Evolutionary conservation across 2,329 filamentous ascomycete genomes (phyloP).

Genomic region (Rhinocladiella similis): DNA sequence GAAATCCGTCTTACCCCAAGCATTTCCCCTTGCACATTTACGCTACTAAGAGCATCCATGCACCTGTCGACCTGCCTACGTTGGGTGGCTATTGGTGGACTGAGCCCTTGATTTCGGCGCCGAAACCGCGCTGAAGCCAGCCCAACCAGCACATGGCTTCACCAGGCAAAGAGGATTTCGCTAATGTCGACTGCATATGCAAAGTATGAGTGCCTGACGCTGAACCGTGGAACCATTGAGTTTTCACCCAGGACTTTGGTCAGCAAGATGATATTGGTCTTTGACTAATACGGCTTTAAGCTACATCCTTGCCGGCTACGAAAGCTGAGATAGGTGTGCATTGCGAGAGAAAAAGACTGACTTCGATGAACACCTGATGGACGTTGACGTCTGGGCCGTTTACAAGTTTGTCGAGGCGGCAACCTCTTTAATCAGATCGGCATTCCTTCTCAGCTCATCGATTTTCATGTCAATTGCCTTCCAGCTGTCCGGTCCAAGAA

Average conservation of each 20-base stretch:
- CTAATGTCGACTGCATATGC: neutral
- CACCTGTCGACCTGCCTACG: neutral
- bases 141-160: neutral
- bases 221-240: neutral
- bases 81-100: neutral
- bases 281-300: too few species aligned
- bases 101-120: neutral
- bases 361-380: too few species aligned
- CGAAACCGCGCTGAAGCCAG: neutral
- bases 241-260: neutral
- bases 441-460: constrained; percentile 16
- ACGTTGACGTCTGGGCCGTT: neutral
- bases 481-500: constrained; percentile 40
- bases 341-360: too few species aligned
- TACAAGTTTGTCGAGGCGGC: constrained; percentile 21
- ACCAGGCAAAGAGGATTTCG: neutral
- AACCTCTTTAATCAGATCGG: constrained; percentile 14
- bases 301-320: too few species aligned
- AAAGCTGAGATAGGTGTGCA: too few species aligned
- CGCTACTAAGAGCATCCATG: too few species aligned
- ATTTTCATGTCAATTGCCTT: constrained; percentile 28
- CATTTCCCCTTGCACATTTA: neutral
- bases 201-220: neutral
- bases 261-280: too few species aligned
- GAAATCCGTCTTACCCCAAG: neutral